phyloP scores from a whole-genome alignment of 2,329 filamentous ascomycete species.

The Ciborinia camelliae region DNA sequence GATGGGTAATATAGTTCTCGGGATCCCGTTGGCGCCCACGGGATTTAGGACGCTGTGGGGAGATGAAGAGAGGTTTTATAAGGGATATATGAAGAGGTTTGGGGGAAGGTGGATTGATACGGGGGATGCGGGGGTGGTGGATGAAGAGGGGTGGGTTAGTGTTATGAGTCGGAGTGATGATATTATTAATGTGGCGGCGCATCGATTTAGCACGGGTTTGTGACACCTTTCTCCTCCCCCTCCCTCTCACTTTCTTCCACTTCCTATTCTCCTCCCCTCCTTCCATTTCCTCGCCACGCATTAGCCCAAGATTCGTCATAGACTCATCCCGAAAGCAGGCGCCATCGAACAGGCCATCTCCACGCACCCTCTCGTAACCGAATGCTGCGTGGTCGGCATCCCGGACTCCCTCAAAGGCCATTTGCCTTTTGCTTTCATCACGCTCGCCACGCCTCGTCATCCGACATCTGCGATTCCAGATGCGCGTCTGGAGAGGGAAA shows the following conservation, averaged over 20 bases:
- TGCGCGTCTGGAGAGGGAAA: slow-evolving; percentile 50
- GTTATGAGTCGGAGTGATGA: slow-evolving; percentile 71
- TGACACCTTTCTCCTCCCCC: slow-evolving; percentile 17
- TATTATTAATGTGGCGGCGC: slow-evolving; percentile 93
- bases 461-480: slow-evolving; percentile 51
- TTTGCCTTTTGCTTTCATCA: slow-evolving; percentile 86
- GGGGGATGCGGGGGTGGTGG: slow-evolving; percentile 84
- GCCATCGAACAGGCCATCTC: slow-evolving; percentile 89
- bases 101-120: slow-evolving; percentile 82
- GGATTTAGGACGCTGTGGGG: slow-evolving; percentile 83
- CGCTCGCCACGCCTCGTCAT: slow-evolving; percentile 51
- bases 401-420: slow-evolving; percentile 86
- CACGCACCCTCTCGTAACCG: slow-evolving; percentile 72
- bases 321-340: slow-evolving; percentile 47
- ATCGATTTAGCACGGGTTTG: slow-evolving; percentile 81
- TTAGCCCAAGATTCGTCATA: too few relatives aligned
- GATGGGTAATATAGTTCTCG: slow-evolving; percentile 92
- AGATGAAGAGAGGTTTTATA: slow-evolving; percentile 82
- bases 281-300: not conserved
- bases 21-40: slow-evolving; percentile 76
- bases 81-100: slow-evolving; percentile 80
- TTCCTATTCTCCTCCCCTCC: not conserved
- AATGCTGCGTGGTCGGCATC: slow-evolving; percentile 82
- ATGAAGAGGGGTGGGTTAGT: slow-evolving; percentile 64
- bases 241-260: not conserved